A percentile compares a stretch with the other conserved stretches of the same genome.
phyloP scores from a whole-genome alignment of 306 rosid genomes.

The Ormosia emarginata region DNA sequence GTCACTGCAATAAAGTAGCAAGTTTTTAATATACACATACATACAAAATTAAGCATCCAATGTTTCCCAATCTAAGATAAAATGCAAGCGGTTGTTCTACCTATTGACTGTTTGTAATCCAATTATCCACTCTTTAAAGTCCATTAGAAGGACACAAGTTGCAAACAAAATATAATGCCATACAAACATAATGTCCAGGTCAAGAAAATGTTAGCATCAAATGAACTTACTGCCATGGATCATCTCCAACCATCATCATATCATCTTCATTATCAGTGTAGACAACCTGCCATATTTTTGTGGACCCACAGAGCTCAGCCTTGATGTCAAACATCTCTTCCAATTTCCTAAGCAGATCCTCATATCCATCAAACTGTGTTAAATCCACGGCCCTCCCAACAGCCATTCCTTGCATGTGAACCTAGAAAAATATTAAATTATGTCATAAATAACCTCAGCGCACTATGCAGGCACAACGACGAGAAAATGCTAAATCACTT shows the following conservation, averaged over 20 bases:
- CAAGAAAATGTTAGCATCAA: neutral
- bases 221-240: slow-evolving; percentile 76
- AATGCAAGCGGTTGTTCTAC: neutral
- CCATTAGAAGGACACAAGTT: neutral
- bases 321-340: slow-evolving; percentile 79
- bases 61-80: neutral
- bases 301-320: slow-evolving; percentile 61
- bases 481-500: neutral
- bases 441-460: neutral
- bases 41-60: neutral
- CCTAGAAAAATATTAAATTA: slow-evolving; percentile 36
- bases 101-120: neutral
- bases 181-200: neutral
- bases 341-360: slow-evolving; percentile 55
- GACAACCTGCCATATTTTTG: slow-evolving; percentile 77
- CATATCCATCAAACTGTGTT: slow-evolving; percentile 50
- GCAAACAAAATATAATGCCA: neutral
- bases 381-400: slow-evolving; percentile 84
- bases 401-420: slow-evolving; percentile 88
- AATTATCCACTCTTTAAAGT: neutral
- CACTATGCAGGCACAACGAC: neutral
- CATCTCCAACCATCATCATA: slow-evolving; percentile 88
- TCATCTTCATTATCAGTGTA: slow-evolving; percentile 78
- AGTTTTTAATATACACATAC: neutral
- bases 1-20: slow-evolving; percentile 49